Base-by-base conservation (phyloP, 2,329 filamentous ascomycete species). In the Rutstroemia sp. region DNA sequence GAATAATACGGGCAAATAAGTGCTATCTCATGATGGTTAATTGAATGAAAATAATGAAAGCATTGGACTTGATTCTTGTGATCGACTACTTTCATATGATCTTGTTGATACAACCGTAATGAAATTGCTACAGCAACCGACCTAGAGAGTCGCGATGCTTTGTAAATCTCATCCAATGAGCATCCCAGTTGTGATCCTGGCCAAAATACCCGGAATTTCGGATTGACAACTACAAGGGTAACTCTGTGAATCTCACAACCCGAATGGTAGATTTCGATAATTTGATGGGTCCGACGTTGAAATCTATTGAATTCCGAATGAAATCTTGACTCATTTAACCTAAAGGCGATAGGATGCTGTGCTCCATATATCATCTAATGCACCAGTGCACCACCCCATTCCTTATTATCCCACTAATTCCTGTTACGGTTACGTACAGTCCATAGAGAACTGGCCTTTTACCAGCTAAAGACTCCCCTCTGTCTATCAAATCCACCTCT, bases 401-500 rank as follows among this genome's bases (percentile, higher is more conserved):
- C 10, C 30, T 30, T 17, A 25, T 23, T 25, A 40, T 34, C 30
- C 30, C 30, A 34, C 30, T 14, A 34, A 34, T 34, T 34, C 30
- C 30, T 12, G 30, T 34, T 34, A 34, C 10, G 30, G 30, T 34
- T 34, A 34, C 30, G 30, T 34, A 34, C 30, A 34, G 27, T 30
- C 27, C 27, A 8, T 30, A 30, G 6, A 40, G 16, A 42, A 19
- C 8, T 42, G 16, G 16, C 16, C 16, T 25, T 34, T 51, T 62
- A 97, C 94, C 94, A 99, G 74, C 92, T 97, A 69, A 89, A 82
- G 64, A 96, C 55, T 8, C 89, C 88, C 69, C 78, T 89, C 56
- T 77, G 78, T 47, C 94, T 78, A 76, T 99, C 91, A 73, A 97
- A 99, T 0, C 94, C 94, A 25, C 89, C 94, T 58, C 94, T 76